These are phyloP conservation scores for Phytophthora foliorum DNA, from an alignment of 352 stramenopile species.

Conservation along the genomic window DNA sequence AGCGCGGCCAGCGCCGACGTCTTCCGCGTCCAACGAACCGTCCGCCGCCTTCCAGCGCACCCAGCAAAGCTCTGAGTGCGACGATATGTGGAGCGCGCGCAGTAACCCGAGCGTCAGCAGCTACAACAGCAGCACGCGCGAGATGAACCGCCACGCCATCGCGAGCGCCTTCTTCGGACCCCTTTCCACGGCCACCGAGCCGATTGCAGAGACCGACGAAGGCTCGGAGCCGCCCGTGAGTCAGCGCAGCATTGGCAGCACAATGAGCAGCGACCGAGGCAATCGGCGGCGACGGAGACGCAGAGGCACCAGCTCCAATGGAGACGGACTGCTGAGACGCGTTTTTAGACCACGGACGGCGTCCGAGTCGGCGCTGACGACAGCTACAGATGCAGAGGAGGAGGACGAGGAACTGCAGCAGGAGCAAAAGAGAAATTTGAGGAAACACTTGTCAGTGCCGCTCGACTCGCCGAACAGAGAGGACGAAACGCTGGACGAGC, in stretches of 20 bases:
- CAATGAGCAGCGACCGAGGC: slow-evolving; percentile 19
- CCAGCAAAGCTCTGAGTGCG: slow-evolving; percentile 25
- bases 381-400: slow-evolving; percentile 10
- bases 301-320: slow-evolving; percentile 4
- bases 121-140: slow-evolving; percentile 58
- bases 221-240: slow-evolving; percentile 10
- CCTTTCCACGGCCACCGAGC: slow-evolving; percentile 38
- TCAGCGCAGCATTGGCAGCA: slow-evolving; percentile 27
- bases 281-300: slow-evolving; percentile 10
- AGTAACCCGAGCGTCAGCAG: slow-evolving; percentile 67
- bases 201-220: slow-evolving; percentile 38
- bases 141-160: slow-evolving; percentile 44
- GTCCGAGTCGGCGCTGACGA: slow-evolving; percentile 32
- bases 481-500: slow-evolving; percentile 36
- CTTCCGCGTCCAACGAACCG: slow-evolving; percentile 13
- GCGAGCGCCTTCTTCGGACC: slow-evolving; percentile 53
- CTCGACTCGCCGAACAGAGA: slow-evolving; percentile 21
- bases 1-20: slow-evolving; percentile 9
- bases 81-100: slow-evolving; percentile 43
- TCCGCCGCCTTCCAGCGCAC: neutral
- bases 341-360: slow-evolving; percentile 35
- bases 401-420: slow-evolving; percentile 1
- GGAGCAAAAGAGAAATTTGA: slow-evolving; percentile 13
- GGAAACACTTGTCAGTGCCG: slow-evolving; percentile 35
- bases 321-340: slow-evolving; percentile 17